phyloP scores from a whole-genome alignment of 225 moss, liverwort and hornwort species.

The Lunularia cruciata region DNA sequence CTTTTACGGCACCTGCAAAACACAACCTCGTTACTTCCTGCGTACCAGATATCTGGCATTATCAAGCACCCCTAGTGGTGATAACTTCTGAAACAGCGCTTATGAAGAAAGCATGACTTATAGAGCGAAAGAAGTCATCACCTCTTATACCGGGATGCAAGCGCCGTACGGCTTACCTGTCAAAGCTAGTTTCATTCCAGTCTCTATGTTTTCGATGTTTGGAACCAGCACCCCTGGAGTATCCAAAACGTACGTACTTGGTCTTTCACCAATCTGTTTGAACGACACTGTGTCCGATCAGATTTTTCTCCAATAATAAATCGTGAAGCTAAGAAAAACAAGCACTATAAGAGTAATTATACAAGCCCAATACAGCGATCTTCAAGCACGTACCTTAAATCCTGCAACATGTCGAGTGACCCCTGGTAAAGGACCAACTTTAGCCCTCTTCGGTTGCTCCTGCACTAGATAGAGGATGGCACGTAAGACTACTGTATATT shows the following conservation, averaged over 20 bases:
- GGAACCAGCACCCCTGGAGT: conserved; percentile 96
- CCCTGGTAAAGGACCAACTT: conserved; percentile 97
- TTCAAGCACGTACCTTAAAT: conserved; percentile 64
- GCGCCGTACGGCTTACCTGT: conserved; percentile 76
- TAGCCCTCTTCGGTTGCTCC: conserved; percentile 92
- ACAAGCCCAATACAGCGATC: no score
- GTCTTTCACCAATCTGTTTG: conserved; percentile 80
- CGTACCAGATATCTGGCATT: no score
- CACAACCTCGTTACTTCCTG: no score
- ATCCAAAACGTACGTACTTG: conserved; percentile 91
- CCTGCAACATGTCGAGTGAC: conserved; percentile 91
- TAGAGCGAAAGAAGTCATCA: background rate
- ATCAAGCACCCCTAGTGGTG: no score
- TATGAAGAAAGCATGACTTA: no score
- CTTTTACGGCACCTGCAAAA: conserved; percentile 86
- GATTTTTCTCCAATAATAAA: no score
- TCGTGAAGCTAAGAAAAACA: background rate
- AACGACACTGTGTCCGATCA: background rate
- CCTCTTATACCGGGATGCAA: no score
- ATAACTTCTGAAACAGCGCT: no score
- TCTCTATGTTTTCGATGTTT: conserved; percentile 78
- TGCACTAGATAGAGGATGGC: conserved; percentile 71
- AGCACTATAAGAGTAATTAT: no score
- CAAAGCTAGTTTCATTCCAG: conserved; percentile 85
- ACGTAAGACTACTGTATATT: background rate